Conservation (phyloP, 148 eudicot species). For the Gaultheria prostrata region DNA sequence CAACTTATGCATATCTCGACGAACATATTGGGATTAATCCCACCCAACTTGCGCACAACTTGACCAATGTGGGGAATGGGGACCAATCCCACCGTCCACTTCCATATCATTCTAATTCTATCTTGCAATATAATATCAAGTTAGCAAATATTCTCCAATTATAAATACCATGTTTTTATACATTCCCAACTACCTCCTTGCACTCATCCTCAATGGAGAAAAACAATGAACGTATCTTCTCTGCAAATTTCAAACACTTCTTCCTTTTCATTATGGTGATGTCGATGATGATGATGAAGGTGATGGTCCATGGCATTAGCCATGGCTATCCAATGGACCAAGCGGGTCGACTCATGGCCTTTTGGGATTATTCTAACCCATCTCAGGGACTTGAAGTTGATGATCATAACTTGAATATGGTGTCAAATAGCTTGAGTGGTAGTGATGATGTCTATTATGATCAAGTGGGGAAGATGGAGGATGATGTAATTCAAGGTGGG, state of each 20-base stretch:
- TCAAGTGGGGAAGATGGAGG: constrained; percentile 22
- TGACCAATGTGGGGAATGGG: too few relatives aligned
- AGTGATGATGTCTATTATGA: background rate
- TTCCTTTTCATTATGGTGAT: background rate
- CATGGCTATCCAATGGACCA: constrained; percentile 16
- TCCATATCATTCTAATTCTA: background rate
- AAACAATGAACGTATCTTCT: constrained; percentile 5
- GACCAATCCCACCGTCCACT: too few relatives aligned
- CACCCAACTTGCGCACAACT: too few relatives aligned
- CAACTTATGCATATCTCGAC: too few relatives aligned
- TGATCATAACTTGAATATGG: constrained; percentile 10
- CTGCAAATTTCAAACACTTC: background rate
- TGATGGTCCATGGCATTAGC: constrained; percentile 8
- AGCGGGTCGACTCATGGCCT: constrained; percentile 23
- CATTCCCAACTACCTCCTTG: background rate
- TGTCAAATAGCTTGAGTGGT: background rate
- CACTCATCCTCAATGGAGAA: constrained; percentile 20
- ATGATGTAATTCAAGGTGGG: constrained; percentile 29
- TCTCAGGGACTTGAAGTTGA: background rate
- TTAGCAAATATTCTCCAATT: background rate
- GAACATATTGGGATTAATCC: too few relatives aligned
- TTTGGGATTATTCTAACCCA: constrained; percentile 17
- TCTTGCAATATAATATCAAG: background rate
- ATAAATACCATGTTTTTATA: background rate
- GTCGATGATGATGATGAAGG: background rate